Evolutionary conservation across 208 protist genomes (phyloP).

Genomic region (Herpetomonas tarakana): DNA sequence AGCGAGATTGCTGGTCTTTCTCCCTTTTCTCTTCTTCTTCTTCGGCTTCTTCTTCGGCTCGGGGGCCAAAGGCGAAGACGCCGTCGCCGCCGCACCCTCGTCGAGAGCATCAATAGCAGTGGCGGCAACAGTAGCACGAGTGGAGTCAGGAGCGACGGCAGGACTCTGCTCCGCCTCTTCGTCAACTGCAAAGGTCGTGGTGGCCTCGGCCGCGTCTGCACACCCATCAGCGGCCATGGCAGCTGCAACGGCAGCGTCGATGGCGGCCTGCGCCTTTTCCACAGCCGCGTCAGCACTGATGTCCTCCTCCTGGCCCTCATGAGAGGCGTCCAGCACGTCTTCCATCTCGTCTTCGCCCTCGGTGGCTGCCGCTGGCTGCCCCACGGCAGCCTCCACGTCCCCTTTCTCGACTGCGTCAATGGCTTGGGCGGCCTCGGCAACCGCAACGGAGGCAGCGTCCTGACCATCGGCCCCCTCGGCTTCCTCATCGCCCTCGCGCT

Average conservation of each 20-base stretch:
- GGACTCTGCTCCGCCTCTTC: too few relatives aligned
- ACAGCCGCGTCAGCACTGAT: background rate
- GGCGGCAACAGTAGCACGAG: background rate
- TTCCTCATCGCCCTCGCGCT: background rate
- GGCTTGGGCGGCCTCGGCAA: conserved; percentile 2
- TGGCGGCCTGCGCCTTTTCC: conserved; percentile 4
- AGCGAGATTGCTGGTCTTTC: background rate
- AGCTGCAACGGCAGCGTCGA: conserved; percentile 5
- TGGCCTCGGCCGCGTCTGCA: too few relatives aligned
- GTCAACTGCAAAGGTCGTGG: too few relatives aligned
- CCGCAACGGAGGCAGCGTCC: background rate
- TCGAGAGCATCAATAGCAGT: background rate
- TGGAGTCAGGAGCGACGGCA: too few relatives aligned
- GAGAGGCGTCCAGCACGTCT: conserved; percentile 2
- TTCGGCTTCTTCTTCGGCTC: background rate
- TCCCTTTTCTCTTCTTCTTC: background rate
- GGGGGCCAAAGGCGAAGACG: background rate
- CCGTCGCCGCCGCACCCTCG: background rate
- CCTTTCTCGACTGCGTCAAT: conserved; percentile 7
- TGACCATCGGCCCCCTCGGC: too few relatives aligned
- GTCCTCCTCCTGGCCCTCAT: background rate
- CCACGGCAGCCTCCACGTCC: conserved; percentile 6
- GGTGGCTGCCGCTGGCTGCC: background rate
- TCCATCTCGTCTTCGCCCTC: background rate
- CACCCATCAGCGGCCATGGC: background rate